phyloP scores from a whole-genome alignment of 306 rosid species.

The Glycine tomentella region DNA sequence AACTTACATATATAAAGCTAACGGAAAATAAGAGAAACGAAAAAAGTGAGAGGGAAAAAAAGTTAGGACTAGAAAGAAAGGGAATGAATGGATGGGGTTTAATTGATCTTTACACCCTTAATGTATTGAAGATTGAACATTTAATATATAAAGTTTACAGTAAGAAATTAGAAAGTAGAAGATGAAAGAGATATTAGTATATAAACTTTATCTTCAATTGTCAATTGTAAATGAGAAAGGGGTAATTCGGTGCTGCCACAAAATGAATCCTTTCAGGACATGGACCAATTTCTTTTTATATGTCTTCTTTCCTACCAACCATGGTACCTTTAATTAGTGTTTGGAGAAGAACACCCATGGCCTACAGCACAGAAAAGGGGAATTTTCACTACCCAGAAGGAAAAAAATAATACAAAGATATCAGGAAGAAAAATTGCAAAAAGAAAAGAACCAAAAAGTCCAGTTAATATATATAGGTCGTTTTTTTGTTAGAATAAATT shows the following conservation, averaged over 20 bases:
- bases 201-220: constrained; percentile 26
- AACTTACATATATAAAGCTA: background rate
- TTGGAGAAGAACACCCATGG: constrained; percentile 1
- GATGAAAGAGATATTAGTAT: background rate
- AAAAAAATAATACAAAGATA: background rate
- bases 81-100: background rate
- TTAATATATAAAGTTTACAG: background rate
- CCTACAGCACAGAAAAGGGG: constrained; percentile 40
- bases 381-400: constrained; percentile 26
- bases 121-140: background rate
- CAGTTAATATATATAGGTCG: background rate
- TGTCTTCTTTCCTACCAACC: constrained; percentile 48
- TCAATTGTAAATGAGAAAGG: constrained; percentile 29
- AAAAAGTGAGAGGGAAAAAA: background rate
- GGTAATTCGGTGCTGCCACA: constrained; percentile 6
- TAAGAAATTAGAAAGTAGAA: constrained; percentile 40
- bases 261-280: constrained; percentile 35
- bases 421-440: constrained; percentile 2
- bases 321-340: constrained; percentile 42
- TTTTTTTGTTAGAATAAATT: background rate
- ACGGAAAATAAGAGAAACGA: background rate
- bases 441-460: constrained; percentile 4
- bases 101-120: constrained; percentile 23
- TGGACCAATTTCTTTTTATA: constrained; percentile 34
- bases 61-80: background rate